A percentile compares a stretch with the other conserved stretches of the same genome.
Conservation (phyloP, 2,329 filamentous ascomycete genomes). For the Hysterium pulicare region DNA sequence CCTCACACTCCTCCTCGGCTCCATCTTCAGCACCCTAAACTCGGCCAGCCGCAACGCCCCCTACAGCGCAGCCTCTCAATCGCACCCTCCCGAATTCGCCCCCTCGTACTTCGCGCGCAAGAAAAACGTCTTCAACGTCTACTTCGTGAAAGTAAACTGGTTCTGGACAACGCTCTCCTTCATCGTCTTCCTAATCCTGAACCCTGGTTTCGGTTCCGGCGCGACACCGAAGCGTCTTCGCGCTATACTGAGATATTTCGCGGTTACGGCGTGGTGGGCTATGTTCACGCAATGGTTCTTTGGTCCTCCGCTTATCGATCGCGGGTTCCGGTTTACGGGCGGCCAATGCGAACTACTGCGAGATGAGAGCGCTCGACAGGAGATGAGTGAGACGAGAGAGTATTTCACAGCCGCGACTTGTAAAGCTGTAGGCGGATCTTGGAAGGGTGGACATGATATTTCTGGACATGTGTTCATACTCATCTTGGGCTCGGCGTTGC, state of each 20-base stretch:
- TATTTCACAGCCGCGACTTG: constrained; percentile 75
- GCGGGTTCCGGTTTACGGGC: constrained; percentile 82
- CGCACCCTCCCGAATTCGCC: constrained; percentile 57
- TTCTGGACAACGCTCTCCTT: constrained; percentile 81
- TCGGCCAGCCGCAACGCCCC: constrained; percentile 62
- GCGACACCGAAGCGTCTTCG: constrained; percentile 47
- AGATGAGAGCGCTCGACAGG: constrained; percentile 47
- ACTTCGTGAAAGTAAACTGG: constrained; percentile 96
- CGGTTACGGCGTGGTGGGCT: constrained; percentile 77
- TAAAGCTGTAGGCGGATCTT: constrained; percentile 75
- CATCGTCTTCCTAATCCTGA: constrained; percentile 63
- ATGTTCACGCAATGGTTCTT: constrained; percentile 96
- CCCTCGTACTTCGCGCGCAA: constrained; percentile 93
- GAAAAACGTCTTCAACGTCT: constrained; percentile 83
- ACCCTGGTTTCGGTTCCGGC: constrained; percentile 55
- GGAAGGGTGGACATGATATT: constrained; percentile 94
- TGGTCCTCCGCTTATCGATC: constrained; percentile 83
- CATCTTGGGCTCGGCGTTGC: constrained; percentile 75
- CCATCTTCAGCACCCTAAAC: constrained; percentile 74
- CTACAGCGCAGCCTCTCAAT: constrained; percentile 62
- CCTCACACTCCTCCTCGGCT: constrained; percentile 72
- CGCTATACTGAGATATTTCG: constrained; percentile 64
- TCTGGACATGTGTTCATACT: constrained; percentile 93
- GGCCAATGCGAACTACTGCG: constrained; percentile 69
- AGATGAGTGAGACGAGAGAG: constrained; percentile 43